Conservation (phyloP, 2,329 filamentous ascomycete genomes). For the Fusarium sp. region DNA sequence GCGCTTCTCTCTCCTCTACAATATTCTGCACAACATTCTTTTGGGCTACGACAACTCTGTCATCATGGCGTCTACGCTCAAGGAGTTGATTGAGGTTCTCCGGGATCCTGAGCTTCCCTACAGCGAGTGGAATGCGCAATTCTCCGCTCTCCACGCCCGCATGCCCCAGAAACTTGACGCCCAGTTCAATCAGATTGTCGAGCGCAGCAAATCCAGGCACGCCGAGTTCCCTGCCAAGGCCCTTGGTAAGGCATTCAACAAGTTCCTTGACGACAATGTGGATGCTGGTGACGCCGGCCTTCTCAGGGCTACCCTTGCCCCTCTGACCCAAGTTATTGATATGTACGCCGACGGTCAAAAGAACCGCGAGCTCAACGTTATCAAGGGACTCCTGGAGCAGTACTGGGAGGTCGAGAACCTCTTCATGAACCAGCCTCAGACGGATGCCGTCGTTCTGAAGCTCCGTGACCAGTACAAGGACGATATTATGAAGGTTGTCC, state of each 20-base stretch:
- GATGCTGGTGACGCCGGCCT: slow-evolving; percentile 75
- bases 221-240: slow-evolving; percentile 92
- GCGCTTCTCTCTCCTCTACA: slow-evolving; percentile 79
- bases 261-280: slow-evolving; percentile 90
- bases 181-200: slow-evolving; percentile 84
- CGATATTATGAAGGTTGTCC: slow-evolving; percentile 82
- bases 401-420: slow-evolving; percentile 87
- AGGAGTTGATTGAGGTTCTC: slow-evolving; percentile 89
- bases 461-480: slow-evolving; percentile 98
- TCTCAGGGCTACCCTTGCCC: slow-evolving; percentile 76
- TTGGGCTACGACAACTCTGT: slow-evolving; percentile 96
- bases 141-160: slow-evolving; percentile 93
- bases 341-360: slow-evolving; percentile 89
- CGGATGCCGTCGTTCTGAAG: slow-evolving; percentile 92
- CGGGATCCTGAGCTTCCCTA: slow-evolving; percentile 91
- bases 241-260: slow-evolving; percentile 81
- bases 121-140: slow-evolving; percentile 95
- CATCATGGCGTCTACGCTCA: slow-evolving; percentile 88
- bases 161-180: slow-evolving; percentile 95
- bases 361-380: slow-evolving; percentile 85
- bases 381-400: slow-evolving; percentile 78
- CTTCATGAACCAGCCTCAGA: slow-evolving; percentile 87
- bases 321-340: slow-evolving; percentile 79
- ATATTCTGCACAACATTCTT: slow-evolving; percentile 86
- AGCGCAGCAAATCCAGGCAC: slow-evolving; percentile 79